phyloP scores from a whole-genome alignment of 768 basidiomycete species.

The Coprinellus aureogranulatus region DNA sequence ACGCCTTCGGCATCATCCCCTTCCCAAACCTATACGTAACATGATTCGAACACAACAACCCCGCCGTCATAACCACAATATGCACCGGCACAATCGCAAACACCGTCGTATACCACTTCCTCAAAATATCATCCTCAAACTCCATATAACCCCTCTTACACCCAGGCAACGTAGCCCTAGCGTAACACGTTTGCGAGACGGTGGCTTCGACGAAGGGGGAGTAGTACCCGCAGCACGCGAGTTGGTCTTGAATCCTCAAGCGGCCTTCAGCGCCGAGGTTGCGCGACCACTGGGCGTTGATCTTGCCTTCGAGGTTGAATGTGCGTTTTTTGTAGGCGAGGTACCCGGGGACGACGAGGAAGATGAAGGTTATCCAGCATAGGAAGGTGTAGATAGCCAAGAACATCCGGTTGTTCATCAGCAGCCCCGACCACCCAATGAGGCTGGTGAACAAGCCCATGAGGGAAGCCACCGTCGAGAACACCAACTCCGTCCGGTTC shows the following conservation, averaged over 20 bases:
- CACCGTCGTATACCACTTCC: constrained; percentile 62
- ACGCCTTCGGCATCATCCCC: constrained; percentile 85
- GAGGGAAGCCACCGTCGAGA: constrained; percentile 66
- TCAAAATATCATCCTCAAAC: constrained; percentile 54
- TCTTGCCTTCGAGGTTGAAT: constrained; percentile 80
- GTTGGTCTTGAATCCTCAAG: constrained; percentile 68
- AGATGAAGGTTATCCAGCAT: constrained; percentile 70
- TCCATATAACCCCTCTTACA: constrained; percentile 66
- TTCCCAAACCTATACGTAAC: constrained; percentile 86
- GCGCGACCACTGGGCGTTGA: constrained; percentile 76
- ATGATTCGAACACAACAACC: constrained; percentile 74
- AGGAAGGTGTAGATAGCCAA: constrained; percentile 75
- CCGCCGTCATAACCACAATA: constrained; percentile 58
- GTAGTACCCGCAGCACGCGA: constrained; percentile 80
- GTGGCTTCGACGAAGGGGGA: constrained; percentile 80
- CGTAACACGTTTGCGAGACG: constrained; percentile 69
- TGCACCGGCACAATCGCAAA: constrained; percentile 72
- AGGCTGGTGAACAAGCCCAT: constrained; percentile 62
- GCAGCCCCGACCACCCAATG: constrained; percentile 75
- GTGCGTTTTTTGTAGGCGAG: constrained; percentile 69
- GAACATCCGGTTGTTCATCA: constrained; percentile 83
- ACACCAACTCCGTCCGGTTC: constrained; percentile 63
- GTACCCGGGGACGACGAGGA: constrained; percentile 76
- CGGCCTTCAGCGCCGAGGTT: constrained; percentile 57
- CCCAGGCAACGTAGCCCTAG: constrained; percentile 67